Conservation (phyloP, 202 grass and related monocot species). For the Zoysia matrella region DNA sequence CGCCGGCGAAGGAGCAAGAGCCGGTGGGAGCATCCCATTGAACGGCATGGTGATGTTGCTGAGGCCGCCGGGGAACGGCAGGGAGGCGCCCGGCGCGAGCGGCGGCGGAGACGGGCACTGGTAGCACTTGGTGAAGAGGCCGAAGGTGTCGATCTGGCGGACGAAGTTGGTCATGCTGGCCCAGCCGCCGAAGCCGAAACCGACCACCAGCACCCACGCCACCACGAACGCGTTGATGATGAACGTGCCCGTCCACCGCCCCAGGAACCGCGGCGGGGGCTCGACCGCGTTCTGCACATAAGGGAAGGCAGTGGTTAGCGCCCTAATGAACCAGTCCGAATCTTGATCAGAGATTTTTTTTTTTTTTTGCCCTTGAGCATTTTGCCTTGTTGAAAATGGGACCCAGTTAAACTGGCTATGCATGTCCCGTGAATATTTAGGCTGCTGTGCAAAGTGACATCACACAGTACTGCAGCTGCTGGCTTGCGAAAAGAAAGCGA, state of each 20-base stretch:
- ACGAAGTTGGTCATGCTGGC: slow-evolving; percentile 92
- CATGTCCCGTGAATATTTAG: slow-evolving; percentile 2
- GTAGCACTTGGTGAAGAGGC: slow-evolving; percentile 99
- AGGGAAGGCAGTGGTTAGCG: not conserved
- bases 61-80: slow-evolving; percentile 41
- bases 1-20: slow-evolving; percentile 51
- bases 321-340: slow-evolving; percentile 28
- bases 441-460: slow-evolving; percentile 32
- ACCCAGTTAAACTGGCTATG: not conserved
- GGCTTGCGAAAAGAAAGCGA: slow-evolving; percentile 21
- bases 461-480: slow-evolving; percentile 20
- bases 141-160: slow-evolving; percentile 89
- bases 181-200: too few relatives aligned
- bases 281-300: slow-evolving; percentile 78
- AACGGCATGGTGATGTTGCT: slow-evolving; percentile 46
- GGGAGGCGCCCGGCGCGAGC: slow-evolving; percentile 26
- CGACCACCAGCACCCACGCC: too few relatives aligned
- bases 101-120: slow-evolving; percentile 67
- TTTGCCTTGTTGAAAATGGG: slow-evolving; percentile 4
- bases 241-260: slow-evolving; percentile 83
- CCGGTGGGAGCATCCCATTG: slow-evolving; percentile 30
- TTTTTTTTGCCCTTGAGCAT: not conserved
- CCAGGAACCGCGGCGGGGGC: slow-evolving; percentile 73
- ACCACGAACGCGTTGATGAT: slow-evolving; percentile 57
- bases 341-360: slow-evolving; percentile 8